A percentile compares a stretch with the other conserved stretches of the same genome.
phyloP scores from a whole-genome alignment of 495 filamentous ascomycete species.

The Penicillium bovifimosum region DNA sequence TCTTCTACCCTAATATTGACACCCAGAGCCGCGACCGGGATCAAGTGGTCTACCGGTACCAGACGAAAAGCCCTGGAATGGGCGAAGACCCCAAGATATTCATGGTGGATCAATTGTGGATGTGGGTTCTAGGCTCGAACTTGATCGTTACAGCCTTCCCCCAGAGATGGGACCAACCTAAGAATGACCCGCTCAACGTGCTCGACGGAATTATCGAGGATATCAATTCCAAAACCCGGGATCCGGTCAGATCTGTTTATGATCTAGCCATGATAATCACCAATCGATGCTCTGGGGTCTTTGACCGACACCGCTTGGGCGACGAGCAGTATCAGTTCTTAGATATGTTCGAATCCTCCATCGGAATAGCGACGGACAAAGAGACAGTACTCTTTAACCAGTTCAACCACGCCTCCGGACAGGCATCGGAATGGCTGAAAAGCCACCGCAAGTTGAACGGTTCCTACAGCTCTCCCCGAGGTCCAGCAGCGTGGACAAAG shows the following conservation, averaged over 20 bases:
- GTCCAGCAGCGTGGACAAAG: slow-evolving; percentile 4
- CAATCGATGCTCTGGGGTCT: slow-evolving; percentile 57
- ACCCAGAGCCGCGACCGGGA: slow-evolving; percentile 60
- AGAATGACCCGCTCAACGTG: slow-evolving; percentile 60
- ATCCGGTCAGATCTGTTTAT: slow-evolving; percentile 56
- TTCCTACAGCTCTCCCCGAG: slow-evolving; percentile 25
- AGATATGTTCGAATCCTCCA: slow-evolving; percentile 67
- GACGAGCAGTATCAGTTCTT: slow-evolving; percentile 64
- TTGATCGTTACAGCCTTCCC: slow-evolving; percentile 64
- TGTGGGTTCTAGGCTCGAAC: slow-evolving; percentile 62
- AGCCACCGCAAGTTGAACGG: slow-evolving; percentile 50
- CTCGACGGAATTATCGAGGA: slow-evolving; percentile 62
- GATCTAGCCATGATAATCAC: slow-evolving; percentile 64
- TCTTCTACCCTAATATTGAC: slow-evolving; percentile 66
- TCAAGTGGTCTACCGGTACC: slow-evolving; percentile 67
- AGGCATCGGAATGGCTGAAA: slow-evolving; percentile 58
- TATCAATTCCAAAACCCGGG: slow-evolving; percentile 63
- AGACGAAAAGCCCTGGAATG: slow-evolving; percentile 31
- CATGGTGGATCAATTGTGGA: slow-evolving; percentile 73
- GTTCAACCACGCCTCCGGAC: slow-evolving; percentile 57
- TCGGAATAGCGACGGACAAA: slow-evolving; percentile 57
- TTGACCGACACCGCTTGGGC: slow-evolving; percentile 57
- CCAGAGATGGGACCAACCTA: slow-evolving; percentile 64
- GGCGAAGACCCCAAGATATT: slow-evolving; percentile 58
- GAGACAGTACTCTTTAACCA: slow-evolving; percentile 59